Conservation (phyloP, 306 rosid genomes). For the Sindora glabra region DNA sequence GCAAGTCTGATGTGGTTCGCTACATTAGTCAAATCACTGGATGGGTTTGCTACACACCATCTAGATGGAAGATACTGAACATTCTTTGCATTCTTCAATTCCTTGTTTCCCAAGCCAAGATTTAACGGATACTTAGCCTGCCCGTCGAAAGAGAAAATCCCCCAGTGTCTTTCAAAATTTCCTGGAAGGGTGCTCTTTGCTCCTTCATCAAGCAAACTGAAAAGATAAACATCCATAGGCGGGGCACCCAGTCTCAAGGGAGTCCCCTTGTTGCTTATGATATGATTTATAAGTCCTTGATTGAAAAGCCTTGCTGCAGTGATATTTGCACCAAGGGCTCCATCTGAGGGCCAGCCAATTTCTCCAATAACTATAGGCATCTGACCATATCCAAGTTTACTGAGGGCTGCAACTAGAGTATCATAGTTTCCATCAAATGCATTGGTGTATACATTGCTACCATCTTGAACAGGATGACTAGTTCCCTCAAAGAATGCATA, state of each 20-base stretch:
- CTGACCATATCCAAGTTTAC: slow-evolving; percentile 26
- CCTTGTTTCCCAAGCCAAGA: slow-evolving; percentile 66
- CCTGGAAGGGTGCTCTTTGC: slow-evolving; percentile 30
- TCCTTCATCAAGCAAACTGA: slow-evolving; percentile 45
- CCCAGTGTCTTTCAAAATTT: slow-evolving; percentile 51
- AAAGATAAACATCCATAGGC: slow-evolving; percentile 34
- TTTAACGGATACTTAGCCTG: slow-evolving; percentile 76
- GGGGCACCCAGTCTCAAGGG: slow-evolving; percentile 37
- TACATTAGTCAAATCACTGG: slow-evolving; percentile 41
- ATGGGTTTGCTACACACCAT: slow-evolving; percentile 91
- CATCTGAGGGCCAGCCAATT: slow-evolving; percentile 62
- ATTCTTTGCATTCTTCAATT: slow-evolving; percentile 62
- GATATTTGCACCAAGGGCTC: slow-evolving; percentile 31
- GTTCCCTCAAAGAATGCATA: slow-evolving; percentile 35
- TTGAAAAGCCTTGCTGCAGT: slow-evolving; percentile 34
- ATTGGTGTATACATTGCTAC: slow-evolving; percentile 32
- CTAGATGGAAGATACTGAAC: slow-evolving; percentile 83
- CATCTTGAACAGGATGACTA: slow-evolving; percentile 31
- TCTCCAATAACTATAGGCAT: slow-evolving; percentile 35
- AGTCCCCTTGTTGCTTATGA: slow-evolving; percentile 34
- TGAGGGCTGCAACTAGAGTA: slow-evolving; percentile 31
- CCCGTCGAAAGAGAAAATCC: slow-evolving; percentile 55
- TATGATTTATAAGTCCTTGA: slow-evolving; percentile 34
- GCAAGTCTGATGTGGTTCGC: slow-evolving; percentile 69
- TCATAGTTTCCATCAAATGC: slow-evolving; percentile 39